Conservation (phyloP, 176 grass and related monocot species). For the Avena sativa region DNA sequence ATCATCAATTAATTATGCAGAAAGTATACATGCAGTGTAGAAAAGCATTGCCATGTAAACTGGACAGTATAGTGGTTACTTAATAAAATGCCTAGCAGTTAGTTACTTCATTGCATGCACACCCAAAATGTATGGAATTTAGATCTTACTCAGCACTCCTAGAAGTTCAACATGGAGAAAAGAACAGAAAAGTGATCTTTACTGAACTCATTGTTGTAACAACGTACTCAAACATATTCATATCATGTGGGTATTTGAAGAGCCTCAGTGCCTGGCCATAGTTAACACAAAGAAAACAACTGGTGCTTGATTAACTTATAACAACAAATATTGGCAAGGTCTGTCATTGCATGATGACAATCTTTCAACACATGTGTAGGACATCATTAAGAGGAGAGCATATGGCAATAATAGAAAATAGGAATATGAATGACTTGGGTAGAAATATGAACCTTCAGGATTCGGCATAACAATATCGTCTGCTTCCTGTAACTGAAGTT, state of each 20-base stretch:
- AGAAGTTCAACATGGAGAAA: slow-evolving; percentile 17
- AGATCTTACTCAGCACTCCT: slow-evolving; percentile 21
- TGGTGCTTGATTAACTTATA: slow-evolving; percentile 25
- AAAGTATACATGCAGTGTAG: background rate
- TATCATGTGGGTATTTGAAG: background rate
- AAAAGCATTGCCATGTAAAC: slow-evolving; percentile 7
- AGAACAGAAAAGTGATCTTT: slow-evolving; percentile 5
- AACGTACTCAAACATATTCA: slow-evolving; percentile 19
- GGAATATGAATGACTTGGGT: slow-evolving; percentile 24
- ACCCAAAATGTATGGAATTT: slow-evolving; percentile 2
- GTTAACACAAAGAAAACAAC: slow-evolving; percentile 18
- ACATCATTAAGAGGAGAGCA: slow-evolving; percentile 28
- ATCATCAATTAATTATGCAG: slow-evolving; percentile 9
- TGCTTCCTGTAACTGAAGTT: slow-evolving; percentile 47
- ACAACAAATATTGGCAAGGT: background rate
- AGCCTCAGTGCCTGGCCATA: background rate
- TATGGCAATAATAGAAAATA: slow-evolving; percentile 33
- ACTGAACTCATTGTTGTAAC: background rate
- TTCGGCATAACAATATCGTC: slow-evolving; percentile 41
- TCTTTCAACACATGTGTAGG: slow-evolving; percentile 13
- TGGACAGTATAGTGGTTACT: slow-evolving; percentile 1
- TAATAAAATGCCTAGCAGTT: slow-evolving; percentile 16
- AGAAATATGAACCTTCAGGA: slow-evolving; percentile 54
- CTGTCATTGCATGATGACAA: slow-evolving; percentile 14
- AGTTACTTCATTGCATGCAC: slow-evolving; percentile 2